Conservation (phyloP, 2,329 filamentous ascomycete species). For the Colletotrichum scovillei region DNA sequence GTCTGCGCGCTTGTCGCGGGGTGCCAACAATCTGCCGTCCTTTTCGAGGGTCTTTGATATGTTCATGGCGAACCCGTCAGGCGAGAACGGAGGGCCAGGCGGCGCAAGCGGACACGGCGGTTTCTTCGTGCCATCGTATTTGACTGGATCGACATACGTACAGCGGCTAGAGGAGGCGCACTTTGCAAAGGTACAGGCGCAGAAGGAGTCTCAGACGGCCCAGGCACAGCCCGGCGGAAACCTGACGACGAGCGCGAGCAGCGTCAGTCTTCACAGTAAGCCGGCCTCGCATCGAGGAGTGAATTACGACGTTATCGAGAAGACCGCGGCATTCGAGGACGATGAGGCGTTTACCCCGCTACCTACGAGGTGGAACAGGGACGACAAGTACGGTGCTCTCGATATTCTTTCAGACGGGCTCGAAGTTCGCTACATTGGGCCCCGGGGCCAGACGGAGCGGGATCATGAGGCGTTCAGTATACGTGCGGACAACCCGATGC, state of each 20-base stretch:
- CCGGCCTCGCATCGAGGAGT: constrained; percentile 78
- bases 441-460: constrained; percentile 59
- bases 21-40: constrained; percentile 50
- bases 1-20: constrained; percentile 36
- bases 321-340: constrained; percentile 70
- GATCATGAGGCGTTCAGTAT: constrained; percentile 84
- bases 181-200: constrained; percentile 66
- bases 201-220: constrained; percentile 59
- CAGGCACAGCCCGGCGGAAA: constrained; percentile 54
- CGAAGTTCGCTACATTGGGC: constrained; percentile 72
- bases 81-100: constrained; percentile 35
- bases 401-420: constrained; percentile 81
- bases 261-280: constrained; percentile 63
- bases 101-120: constrained; percentile 46
- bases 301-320: constrained; percentile 87
- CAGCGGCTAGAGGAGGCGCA: constrained; percentile 79
- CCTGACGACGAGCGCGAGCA: constrained; percentile 65
- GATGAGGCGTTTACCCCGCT: constrained; percentile 72
- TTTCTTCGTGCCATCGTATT: constrained; percentile 89
- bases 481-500: constrained; percentile 87
- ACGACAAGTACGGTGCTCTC: constrained; percentile 78
- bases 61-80: constrained; percentile 50
- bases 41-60: constrained; percentile 66
- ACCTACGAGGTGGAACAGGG: constrained; percentile 84
- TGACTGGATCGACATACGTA: constrained; percentile 82